Base-by-base conservation (phyloP, 352 stramenopile species). In the Thalassiosira ordinaria region DNA sequence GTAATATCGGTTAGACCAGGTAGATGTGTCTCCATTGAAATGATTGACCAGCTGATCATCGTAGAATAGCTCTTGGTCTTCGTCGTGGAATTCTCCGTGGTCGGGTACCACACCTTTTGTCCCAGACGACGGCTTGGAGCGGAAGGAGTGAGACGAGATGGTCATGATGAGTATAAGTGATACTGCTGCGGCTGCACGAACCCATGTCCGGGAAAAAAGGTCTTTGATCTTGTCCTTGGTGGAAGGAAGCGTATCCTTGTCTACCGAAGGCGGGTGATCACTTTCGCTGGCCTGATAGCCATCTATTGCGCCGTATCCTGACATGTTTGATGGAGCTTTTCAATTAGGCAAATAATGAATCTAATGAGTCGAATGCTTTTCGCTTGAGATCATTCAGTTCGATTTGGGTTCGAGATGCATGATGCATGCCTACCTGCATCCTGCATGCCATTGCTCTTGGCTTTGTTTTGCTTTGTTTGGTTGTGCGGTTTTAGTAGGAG, bases 1-100 rank as follows among this genome's bases (percentile, higher is more conserved):
- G 51, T 87, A 87, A 59, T 87, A 87, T 7, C 80, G 60, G 59
- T 87, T 76, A 4, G 55, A 75, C 72, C 74, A 87, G 8, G 51
- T 81, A 8, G 65, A 59, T 47, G 24, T 57, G 39, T 59, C 47
- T 13, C 63, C n/a, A 66, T 41, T 35, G 44, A 84, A 80, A 24
- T 84, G 74, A 59, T 87, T 68, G 0, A 84, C 80, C 24, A 84
- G 52, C 46, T 84, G 74, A 27, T 78, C 74, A n/a, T 73, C 49
- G 52, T 82, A 87, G 52, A 82, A 87, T 5, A 72, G 49, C 20
- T 44, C 56, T 51, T 59, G 22, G 24, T 73, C 55, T 51, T 59
- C 26, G 53, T 82, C 73, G 20, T 75, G 56, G 8, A 56, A 27
- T 33, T 47, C 14, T 41, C 29, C n/a, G 22, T 18, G n/a, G 24